Conservation (phyloP, 2,329 filamentous ascomycete species). For the Verticillium albo-atrum region DNA sequence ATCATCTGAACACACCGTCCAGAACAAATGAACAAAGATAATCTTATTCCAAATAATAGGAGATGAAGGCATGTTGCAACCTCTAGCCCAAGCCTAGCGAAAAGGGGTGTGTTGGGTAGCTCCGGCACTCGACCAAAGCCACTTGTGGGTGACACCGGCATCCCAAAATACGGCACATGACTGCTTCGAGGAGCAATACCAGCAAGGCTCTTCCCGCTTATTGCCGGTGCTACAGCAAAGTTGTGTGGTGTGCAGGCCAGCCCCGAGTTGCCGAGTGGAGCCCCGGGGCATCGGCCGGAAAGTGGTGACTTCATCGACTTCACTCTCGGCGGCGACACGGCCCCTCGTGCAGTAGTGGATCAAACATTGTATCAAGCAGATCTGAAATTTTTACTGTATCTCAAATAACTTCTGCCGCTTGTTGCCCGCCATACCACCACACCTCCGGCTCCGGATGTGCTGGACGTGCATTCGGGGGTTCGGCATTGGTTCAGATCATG, state of each 20-base stretch:
- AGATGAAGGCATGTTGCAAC: too few species aligned
- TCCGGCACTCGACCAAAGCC: too few species aligned
- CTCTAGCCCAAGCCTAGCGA: too few species aligned
- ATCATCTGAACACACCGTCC: too few species aligned
- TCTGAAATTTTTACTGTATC: background rate
- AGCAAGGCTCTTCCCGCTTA: background rate
- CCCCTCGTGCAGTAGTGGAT: background rate
- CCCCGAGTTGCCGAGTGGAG: background rate
- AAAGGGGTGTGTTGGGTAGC: too few species aligned
- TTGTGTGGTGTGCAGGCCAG: constrained; percentile 5
- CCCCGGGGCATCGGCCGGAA: constrained; percentile 2
- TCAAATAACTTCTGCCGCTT: background rate
- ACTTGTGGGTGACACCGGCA: too few species aligned
- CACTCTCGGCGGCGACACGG: background rate
- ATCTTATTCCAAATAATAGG: too few species aligned
- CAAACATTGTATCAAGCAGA: background rate
- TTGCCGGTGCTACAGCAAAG: constrained; percentile 8
- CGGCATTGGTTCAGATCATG: background rate
- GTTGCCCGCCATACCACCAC: too few species aligned
- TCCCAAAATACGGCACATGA: background rate
- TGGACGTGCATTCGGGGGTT: background rate
- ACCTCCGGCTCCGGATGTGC: too few species aligned
- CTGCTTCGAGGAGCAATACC: background rate
- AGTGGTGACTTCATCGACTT: constrained; percentile 13
- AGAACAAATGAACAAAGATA: too few species aligned